These are phyloP conservation scores for Eutrema yunnanense DNA, from an alignment of 345 rosid genomes.

Conservation along the genomic window DNA sequence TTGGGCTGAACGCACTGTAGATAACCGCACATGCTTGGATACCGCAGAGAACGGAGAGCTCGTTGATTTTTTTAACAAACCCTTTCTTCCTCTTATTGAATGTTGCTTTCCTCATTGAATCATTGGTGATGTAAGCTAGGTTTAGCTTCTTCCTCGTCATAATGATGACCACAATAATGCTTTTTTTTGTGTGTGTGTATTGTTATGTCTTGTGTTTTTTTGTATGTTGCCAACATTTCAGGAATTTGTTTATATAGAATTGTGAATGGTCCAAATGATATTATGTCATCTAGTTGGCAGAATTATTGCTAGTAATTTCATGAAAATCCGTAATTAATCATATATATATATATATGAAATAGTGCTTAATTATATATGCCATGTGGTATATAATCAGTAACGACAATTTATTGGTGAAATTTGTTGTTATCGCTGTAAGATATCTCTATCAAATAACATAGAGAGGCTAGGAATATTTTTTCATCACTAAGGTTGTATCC, in stretches of 20 bases:
- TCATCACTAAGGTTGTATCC: background rate
- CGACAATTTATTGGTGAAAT: background rate
- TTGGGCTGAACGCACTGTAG: slow-evolving; percentile 16
- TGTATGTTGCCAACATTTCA: background rate
- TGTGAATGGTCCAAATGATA: background rate
- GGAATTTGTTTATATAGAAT: background rate
- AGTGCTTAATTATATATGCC: background rate
- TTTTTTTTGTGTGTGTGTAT: background rate
- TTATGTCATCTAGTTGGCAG: background rate
- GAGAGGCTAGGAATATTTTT: background rate
- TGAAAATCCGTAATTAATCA: background rate
- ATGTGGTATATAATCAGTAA: background rate
- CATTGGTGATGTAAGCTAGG: slow-evolving; percentile 29
- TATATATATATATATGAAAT: background rate
- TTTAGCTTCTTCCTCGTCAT: slow-evolving; percentile 37
- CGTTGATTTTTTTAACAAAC: slow-evolving; percentile 26
- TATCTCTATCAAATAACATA: background rate
- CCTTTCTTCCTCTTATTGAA: slow-evolving; percentile 38
- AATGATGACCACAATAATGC: background rate
- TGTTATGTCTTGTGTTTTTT: background rate
- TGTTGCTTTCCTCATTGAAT: slow-evolving; percentile 31
- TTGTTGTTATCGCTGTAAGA: background rate
- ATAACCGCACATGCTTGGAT: slow-evolving; percentile 30
- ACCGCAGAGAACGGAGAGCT: slow-evolving; percentile 33
- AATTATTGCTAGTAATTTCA: background rate